Base-by-base conservation (phyloP, 1,284 basidiomycete species). In the Ganoderma meredithae region DNA sequence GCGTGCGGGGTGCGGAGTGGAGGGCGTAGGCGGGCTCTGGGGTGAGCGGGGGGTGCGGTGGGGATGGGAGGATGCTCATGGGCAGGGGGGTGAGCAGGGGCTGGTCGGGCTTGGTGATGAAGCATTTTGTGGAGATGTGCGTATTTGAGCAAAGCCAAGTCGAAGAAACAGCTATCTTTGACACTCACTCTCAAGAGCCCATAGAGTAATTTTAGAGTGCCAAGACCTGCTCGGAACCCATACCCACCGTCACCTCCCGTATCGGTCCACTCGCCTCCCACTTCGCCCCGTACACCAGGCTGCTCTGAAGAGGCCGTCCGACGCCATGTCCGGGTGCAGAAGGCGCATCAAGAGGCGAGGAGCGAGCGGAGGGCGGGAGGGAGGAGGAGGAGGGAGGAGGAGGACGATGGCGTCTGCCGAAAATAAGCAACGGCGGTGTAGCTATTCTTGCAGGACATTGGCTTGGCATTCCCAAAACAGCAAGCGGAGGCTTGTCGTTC, bases 111-210 rank as follows among this genome's bases (percentile, higher is more conserved):
- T 63, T 56, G 70, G 69, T 67, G 71, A 67, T 47, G 66, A 65
- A 59, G 71, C 64, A 65, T 68, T 63, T 68, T 53, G 68, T 56
- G 64, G 64, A 60, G 63, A 68, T 73, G 62, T 64, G 69, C 75
- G 76, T 77, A 78, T 80, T 76, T 78, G 78, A 77, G 75, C 73
- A 71, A 75, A 72, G 75, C 77, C 76, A 79, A 79, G 77, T 73
- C 65, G 67, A 74, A 72, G 73, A 70, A 71, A 49, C 47, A 49
- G 47, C 76, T 78, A 75, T 77, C 76, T 76, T 76, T 78, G 75
- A 73, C 73, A 69, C 71, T 76, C 71, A 72, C 72, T 73, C 71
- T 76, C 71, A 73, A 72, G 69, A 71, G 67, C 68, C 66, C 56
- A 67, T 31, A 55, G 71, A 69, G 70, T 78, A 79, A 77, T 73